Conservation (phyloP, 768 basidiomycete genomes). For the Naganishia vaughanmartiniae region DNA sequence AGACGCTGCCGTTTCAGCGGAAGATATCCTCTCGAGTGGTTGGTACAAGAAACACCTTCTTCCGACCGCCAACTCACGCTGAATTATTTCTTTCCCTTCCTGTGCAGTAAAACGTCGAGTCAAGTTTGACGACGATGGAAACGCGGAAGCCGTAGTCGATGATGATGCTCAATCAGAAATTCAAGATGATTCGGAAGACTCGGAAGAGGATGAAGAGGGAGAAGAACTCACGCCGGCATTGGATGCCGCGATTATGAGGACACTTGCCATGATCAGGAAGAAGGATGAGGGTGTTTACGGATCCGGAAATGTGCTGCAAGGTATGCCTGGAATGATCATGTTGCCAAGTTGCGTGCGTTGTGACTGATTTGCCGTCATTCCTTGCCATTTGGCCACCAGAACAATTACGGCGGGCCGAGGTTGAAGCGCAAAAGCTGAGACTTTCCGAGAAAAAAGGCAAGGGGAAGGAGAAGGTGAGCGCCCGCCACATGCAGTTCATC, state of each 20-base stretch:
- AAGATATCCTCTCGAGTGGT: conserved; percentile 20
- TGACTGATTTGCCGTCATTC: neutral
- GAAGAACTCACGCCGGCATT: conserved; percentile 89
- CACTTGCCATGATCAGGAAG: conserved; percentile 75
- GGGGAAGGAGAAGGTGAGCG: conserved; percentile 22
- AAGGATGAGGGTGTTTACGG: conserved; percentile 85
- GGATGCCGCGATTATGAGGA: conserved; percentile 89
- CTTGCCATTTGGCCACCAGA: conserved; percentile 30
- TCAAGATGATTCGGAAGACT: conserved; percentile 59
- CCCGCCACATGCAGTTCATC: neutral
- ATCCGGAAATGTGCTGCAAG: conserved; percentile 70
- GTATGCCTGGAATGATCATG: conserved; percentile 52
- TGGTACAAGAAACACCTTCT: neutral
- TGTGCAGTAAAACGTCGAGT: conserved; percentile 5
- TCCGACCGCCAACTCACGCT: neutral
- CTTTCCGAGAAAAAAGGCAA: conserved; percentile 18
- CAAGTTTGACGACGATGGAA: conserved; percentile 17
- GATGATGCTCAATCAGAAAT: neutral
- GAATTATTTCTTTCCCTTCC: neutral
- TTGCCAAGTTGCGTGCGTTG: neutral
- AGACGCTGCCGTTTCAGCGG: conserved; percentile 2
- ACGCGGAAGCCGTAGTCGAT: conserved; percentile 3
- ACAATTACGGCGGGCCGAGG: conserved; percentile 27
- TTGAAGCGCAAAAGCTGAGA: conserved; percentile 26
- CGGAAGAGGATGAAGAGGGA: conserved; percentile 89